These are phyloP conservation scores for Collybiopsis luxurians DNA, from an alignment of 768 basidiomycete species.

Conservation along the genomic window DNA sequence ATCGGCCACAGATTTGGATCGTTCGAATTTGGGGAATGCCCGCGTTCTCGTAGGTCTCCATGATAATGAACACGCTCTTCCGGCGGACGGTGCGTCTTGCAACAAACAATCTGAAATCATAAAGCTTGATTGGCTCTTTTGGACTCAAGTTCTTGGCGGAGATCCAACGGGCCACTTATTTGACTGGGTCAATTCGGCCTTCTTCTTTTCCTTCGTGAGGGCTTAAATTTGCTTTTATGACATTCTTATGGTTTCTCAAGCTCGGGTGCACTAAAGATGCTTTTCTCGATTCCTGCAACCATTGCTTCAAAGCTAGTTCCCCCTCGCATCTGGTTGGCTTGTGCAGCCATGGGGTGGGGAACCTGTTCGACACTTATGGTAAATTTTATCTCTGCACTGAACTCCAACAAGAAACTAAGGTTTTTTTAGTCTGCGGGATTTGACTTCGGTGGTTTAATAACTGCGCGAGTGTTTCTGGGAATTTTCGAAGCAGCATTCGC, in stretches of 20 bases:
- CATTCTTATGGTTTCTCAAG: background rate
- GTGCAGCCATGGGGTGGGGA: conserved; percentile 71
- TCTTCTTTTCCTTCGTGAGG: conserved; percentile 79
- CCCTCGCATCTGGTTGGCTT: conserved; percentile 66
- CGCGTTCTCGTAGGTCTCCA: conserved; percentile 34
- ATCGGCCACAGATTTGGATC: conserved; percentile 54
- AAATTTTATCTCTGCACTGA: conserved; percentile 6
- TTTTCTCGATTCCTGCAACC: conserved; percentile 67
- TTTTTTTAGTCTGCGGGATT: conserved; percentile 65
- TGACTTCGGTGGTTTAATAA: conserved; percentile 56
- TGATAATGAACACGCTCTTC: conserved; percentile 48
- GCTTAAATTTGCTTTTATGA: background rate
- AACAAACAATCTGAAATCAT: too few species aligned
- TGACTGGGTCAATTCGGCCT: conserved; percentile 75
- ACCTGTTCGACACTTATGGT: conserved; percentile 73
- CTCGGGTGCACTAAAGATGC: conserved; percentile 47
- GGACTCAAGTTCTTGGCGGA: conserved; percentile 44
- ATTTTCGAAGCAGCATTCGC: conserved; percentile 79
- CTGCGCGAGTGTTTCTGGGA: conserved; percentile 62
- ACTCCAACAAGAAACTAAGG: too few species aligned
- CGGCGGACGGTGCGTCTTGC: conserved; percentile 36
- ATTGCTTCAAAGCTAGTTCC: conserved; percentile 64
- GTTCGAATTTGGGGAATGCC: conserved; percentile 79
- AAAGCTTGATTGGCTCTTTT: too few species aligned
- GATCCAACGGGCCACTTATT: conserved; percentile 69